Percentiles rank a stretch among this genome's conserved stretches.
Evolutionary conservation across 2,329 filamentous ascomycete genomes (phyloP).

Genomic region (Xylariomycetidae sp.): DNA sequence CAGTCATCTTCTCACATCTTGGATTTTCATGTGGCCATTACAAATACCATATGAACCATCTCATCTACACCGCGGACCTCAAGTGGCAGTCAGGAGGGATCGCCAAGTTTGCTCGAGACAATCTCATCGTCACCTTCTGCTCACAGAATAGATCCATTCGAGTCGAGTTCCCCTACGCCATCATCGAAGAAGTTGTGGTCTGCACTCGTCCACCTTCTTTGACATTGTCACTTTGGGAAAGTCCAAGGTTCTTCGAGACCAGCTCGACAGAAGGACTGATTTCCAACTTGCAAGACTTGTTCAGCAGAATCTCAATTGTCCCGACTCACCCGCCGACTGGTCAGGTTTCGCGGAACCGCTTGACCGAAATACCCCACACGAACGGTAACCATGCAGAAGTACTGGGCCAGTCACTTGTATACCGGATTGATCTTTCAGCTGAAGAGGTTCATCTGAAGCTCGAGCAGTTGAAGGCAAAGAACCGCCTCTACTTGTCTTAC

Average conservation of each 20-base stretch:
- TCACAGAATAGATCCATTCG: constrained; percentile 14
- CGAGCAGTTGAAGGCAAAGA: constrained; percentile 18
- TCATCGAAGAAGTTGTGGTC: constrained; percentile 39
- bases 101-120: constrained; percentile 37
- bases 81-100: constrained; percentile 27
- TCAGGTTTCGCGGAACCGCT: constrained; percentile 22
- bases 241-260: constrained; percentile 41
- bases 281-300: no score
- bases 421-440: constrained; percentile 29
- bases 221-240: constrained; percentile 44
- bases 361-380: constrained; percentile 21
- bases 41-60: constrained; percentile 28
- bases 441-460: constrained; percentile 24
- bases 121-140: constrained; percentile 33
- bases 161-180: constrained; percentile 44
- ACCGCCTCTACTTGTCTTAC: constrained; percentile 19
- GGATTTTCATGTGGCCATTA: constrained; percentile 42
- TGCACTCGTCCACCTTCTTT: constrained; percentile 31
- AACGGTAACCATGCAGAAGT: constrained; percentile 25
- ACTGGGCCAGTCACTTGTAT: constrained; percentile 38
- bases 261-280: constrained; percentile 3
- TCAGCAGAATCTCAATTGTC: constrained; percentile 11
- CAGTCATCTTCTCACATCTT: constrained; percentile 14
- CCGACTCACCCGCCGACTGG: constrained; percentile 3
- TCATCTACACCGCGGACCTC: constrained; percentile 40